Evolutionary conservation across 345 rosid genomes (phyloP).

Genomic region (Schrenkiella parvula): DNA sequence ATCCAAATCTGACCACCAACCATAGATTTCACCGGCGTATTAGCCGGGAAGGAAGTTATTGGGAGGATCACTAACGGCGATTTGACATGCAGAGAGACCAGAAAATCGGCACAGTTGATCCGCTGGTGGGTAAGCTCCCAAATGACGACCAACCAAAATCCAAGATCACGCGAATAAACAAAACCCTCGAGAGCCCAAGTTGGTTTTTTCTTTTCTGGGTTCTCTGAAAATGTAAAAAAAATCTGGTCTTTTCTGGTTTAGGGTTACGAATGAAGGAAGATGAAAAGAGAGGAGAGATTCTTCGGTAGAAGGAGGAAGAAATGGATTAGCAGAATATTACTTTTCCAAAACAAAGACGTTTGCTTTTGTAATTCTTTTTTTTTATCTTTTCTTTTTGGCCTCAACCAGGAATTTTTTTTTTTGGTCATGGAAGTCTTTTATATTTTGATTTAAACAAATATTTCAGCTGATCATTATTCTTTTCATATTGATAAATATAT

Average conservation of each 20-base stretch:
- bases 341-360: slow-evolving; percentile 21
- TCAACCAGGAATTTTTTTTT: background rate
- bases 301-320: slow-evolving; percentile 32
- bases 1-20: slow-evolving; percentile 39
- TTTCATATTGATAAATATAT: background rate
- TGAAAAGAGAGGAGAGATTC: slow-evolving; percentile 28
- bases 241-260: slow-evolving; percentile 5
- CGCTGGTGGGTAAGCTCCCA: slow-evolving; percentile 23
- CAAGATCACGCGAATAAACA: slow-evolving; percentile 20
- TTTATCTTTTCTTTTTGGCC: background rate
- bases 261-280: slow-evolving; percentile 18
- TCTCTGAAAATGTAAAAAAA: background rate
- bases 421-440: background rate
- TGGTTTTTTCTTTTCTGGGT: background rate
- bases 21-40: slow-evolving; percentile 41
- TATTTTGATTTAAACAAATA: background rate
- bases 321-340: slow-evolving; percentile 25
- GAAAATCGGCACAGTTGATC: background rate
- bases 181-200: slow-evolving; percentile 15
- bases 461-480: background rate
- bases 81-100: slow-evolving; percentile 29
- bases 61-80: slow-evolving; percentile 3
- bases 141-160: slow-evolving; percentile 16
- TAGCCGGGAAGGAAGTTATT: slow-evolving; percentile 7
- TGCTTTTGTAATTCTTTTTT: background rate